Conservation (phyloP, 768 basidiomycete species). For the Tubosaeta sp. region DNA sequence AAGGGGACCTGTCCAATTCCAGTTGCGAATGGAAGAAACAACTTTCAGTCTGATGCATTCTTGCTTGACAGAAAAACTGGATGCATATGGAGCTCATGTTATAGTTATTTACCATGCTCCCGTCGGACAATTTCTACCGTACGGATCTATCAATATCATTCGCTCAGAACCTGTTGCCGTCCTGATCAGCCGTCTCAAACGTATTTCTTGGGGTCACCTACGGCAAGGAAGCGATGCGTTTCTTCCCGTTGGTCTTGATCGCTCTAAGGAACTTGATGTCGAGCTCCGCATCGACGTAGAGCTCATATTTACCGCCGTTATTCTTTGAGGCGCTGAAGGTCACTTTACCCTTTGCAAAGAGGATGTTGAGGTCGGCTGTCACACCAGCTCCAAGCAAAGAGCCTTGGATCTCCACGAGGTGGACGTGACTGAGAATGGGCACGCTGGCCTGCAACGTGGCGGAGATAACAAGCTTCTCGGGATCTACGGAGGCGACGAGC, state of each 20-base stretch:
- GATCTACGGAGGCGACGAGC: not conserved
- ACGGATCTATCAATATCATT: not conserved
- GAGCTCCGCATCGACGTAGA: not conserved
- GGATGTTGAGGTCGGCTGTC: not conserved
- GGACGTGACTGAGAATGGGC: not conserved
- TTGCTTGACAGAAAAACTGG: too few species aligned
- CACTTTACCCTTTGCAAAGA: not conserved
- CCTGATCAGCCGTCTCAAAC: not conserved
- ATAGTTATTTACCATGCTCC: too few species aligned
- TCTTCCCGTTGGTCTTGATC: not conserved
- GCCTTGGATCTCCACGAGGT: not conserved
- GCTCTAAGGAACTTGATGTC: not conserved
- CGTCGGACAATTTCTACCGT: not conserved
- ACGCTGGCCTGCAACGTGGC: not conserved
- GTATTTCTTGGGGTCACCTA: not conserved
- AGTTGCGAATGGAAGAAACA: too few species aligned
- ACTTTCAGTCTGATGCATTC: too few species aligned
- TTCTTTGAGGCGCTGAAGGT: not conserved
- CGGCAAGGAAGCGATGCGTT: not conserved
- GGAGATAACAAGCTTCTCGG: not conserved
- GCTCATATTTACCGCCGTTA: not conserved
- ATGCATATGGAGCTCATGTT: too few species aligned
- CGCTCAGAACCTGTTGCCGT: not conserved
- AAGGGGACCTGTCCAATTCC: too few species aligned
- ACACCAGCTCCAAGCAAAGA: not conserved